Conservation (phyloP, 31 red algal species). For the Odonthalia washingtoniensis region DNA sequence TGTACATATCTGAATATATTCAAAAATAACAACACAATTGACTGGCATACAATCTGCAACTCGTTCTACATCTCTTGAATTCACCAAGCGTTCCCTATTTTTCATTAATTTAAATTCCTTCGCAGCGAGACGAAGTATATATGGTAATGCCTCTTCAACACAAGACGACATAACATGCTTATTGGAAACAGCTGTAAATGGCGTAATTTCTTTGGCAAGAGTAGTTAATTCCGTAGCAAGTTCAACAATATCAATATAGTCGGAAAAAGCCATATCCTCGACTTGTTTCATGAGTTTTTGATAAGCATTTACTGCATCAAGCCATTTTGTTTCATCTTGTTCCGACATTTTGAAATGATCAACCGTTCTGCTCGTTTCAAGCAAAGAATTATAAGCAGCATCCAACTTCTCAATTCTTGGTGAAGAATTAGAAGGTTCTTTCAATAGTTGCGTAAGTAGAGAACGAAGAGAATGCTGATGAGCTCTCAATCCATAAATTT, state of each 20-base stretch:
- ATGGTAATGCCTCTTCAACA: conserved; percentile 32
- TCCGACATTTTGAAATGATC: too few species aligned
- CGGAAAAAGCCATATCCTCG: conserved; percentile 29
- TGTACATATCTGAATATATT: conserved; percentile 29
- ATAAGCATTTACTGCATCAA: conserved; percentile 35
- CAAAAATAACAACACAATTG: conserved; percentile 32
- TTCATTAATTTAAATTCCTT: conserved; percentile 30
- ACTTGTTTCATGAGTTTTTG: conserved; percentile 6
- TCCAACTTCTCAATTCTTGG: too few species aligned
- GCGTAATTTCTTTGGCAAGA: conserved; percentile 31
- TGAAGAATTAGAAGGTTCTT: too few species aligned
- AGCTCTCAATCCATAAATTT: too few species aligned
- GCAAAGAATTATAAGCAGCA: too few species aligned
- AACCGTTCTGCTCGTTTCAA: too few species aligned
- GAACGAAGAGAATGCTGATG: too few species aligned
- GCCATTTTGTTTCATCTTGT: conserved; percentile 50
- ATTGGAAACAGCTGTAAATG: conserved; percentile 44
- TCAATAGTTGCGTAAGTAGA: too few species aligned
- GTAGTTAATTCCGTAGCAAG: conserved; percentile 2
- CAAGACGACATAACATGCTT: conserved; percentile 66
- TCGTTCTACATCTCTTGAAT: too few species aligned
- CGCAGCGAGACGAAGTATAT: conserved; percentile 35
- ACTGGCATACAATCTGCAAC: conserved; percentile 17
- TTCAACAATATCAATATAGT: conserved; percentile 47
- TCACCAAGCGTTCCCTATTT: conserved; percentile 9